Evolutionary conservation across 768 basidiomycete genomes (phyloP), one percentile per base, ranked within the genome.

Genomic region (Butyriboletus loyo): DNA sequence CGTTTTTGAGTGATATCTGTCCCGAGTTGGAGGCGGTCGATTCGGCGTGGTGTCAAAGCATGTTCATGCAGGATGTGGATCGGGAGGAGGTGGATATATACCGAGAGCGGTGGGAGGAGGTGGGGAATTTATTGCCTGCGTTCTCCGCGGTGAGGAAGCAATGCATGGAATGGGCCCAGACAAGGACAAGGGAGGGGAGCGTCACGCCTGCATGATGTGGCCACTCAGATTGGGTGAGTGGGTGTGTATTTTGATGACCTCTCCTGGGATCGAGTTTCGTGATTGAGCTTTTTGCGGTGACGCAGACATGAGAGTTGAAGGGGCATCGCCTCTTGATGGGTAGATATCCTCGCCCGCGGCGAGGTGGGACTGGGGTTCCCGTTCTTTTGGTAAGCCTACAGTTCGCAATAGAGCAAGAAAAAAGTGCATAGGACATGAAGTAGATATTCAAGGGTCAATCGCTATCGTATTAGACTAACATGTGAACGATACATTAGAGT

Each of bases 1-100:
- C 61, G 48, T 69, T 69, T 31, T 36, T 67, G 50, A 63, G 63
- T 19, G 61, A 63, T 6, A 42, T 68, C n/a, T 59, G 58, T 47
- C 67, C 66, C 2, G 42, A 53, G 25, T 9, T 65, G 32, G 37
- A 45, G 27, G 9, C 9, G 19, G 39, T 65, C 35, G 31, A 13
- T 43, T 53, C 54, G 48, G 34, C 48, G 44, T 66, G 65, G 67
- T 11, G 4, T 11, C n/a, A 28, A 15, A 32, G 14, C 1, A n/a
- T 25, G 15, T 0, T 44, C 5, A 44, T 45, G 49, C 21, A 32
- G 31, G 53, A 59, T 7, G 8, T 31, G 44, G 55, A 53, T 10
- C 1, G 15, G 36, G 52, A 59, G 0, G 59, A 59, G n/a, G 36
- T 39, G 53, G 54, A 50, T 1, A 13, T 17, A 10, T 65, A 51